These are phyloP conservation scores for Scutellaria galericulata DNA, from an alignment of 257 asterid genomes.

Conservation along the genomic window DNA sequence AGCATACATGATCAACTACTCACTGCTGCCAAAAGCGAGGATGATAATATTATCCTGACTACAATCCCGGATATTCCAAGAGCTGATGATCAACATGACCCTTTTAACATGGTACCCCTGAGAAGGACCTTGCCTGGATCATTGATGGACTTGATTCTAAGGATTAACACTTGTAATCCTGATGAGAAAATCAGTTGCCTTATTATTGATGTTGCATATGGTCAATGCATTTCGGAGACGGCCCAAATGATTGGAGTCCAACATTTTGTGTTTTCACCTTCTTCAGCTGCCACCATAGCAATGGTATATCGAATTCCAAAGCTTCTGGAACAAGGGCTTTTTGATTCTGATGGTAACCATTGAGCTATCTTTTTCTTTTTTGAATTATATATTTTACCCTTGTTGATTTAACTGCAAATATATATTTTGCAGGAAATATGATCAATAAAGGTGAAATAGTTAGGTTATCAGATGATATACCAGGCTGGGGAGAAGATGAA, in stretches of 20 bases:
- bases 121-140: slow-evolving; percentile 30
- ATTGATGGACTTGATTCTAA: slow-evolving; percentile 30
- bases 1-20: slow-evolving; percentile 38
- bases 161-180: slow-evolving; percentile 22
- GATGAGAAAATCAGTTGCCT: slow-evolving; percentile 40
- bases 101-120: slow-evolving; percentile 26
- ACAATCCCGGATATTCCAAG: slow-evolving; percentile 37
- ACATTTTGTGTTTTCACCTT: slow-evolving; percentile 24
- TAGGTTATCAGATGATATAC: slow-evolving; percentile 31
- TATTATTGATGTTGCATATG: slow-evolving; percentile 39
- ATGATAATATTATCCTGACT: slow-evolving; percentile 24
- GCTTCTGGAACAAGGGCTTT: slow-evolving; percentile 31
- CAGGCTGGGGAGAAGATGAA: slow-evolving; percentile 30
- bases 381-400: no score
- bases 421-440: slow-evolving; percentile 15
- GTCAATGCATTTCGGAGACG: slow-evolving; percentile 36
- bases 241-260: slow-evolving; percentile 36
- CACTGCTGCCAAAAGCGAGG: slow-evolving; percentile 21
- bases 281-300: slow-evolving; percentile 34
- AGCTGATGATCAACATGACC: slow-evolving; percentile 14
- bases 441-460: slow-evolving; percentile 31
- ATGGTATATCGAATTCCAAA: background rate
- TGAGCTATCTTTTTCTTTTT: background rate
- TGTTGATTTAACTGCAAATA: no score
- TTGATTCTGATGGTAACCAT: slow-evolving; percentile 31